phyloP scores from a whole-genome alignment of 225 moss, liverwort and hornwort genomes.

The Anthoceros angustus region DNA sequence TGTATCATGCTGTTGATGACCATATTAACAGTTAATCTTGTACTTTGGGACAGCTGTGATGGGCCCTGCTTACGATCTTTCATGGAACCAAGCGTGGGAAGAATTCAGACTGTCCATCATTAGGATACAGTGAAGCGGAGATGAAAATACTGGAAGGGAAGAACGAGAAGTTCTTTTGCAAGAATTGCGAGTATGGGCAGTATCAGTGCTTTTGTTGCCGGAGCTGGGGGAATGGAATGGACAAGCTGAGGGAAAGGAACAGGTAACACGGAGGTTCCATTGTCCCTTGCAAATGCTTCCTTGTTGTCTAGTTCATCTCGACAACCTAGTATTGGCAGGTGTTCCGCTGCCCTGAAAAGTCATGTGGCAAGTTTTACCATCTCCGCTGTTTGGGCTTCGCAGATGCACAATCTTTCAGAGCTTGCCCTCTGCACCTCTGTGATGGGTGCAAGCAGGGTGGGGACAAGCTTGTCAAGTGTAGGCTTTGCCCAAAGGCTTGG shows the following conservation, averaged over 20 bases:
- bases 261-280: not conserved
- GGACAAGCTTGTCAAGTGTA: not conserved
- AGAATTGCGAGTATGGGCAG: not conserved
- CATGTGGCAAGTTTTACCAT: not conserved
- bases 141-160: not conserved
- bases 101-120: not conserved
- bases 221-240: not conserved
- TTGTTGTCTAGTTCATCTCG: not conserved
- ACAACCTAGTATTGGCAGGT: not conserved
- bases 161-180: not conserved
- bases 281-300: not conserved
- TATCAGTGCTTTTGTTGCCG: slow-evolving; percentile 1
- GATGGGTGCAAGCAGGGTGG: not conserved
- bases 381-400: not conserved
- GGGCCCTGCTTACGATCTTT: not conserved
- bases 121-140: not conserved
- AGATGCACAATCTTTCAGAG: not conserved
- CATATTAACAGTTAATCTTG: not conserved
- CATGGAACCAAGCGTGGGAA: not conserved
- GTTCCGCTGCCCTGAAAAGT: not conserved
- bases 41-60: not conserved
- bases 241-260: not conserved
- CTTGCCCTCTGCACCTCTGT: not conserved
- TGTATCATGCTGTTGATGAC: not conserved
- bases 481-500: not conserved